Percentiles rank a stretch among this genome's conserved stretches.
These are phyloP conservation scores for Kodamaea nitidulidarum DNA, from an alignment of 805 yeast genomes.

Conservation along the genomic window DNA sequence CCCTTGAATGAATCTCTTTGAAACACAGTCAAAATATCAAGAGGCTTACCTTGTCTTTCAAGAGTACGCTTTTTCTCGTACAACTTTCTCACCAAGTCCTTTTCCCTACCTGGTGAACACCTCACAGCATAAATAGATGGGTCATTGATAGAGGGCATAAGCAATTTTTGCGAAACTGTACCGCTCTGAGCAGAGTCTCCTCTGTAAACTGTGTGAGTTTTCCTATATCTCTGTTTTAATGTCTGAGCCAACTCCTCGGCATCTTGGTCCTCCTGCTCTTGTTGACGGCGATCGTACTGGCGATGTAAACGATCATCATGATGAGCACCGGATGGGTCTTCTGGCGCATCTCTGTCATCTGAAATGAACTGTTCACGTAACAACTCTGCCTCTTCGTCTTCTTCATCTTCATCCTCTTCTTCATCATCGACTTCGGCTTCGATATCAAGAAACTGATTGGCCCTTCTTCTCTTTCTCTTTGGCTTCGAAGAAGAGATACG, in stretches of 20 bases:
- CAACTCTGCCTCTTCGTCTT: slow-evolving; percentile 83
- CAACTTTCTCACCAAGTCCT: slow-evolving; percentile 79
- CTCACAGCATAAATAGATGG: slow-evolving; percentile 95
- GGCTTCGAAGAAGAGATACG: slow-evolving; percentile 50
- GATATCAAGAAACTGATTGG: slow-evolving; percentile 91
- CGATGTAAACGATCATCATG: slow-evolving; percentile 80
- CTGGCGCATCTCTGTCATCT: slow-evolving; percentile 51
- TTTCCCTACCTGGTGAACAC: slow-evolving; percentile 90
- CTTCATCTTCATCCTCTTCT: slow-evolving; percentile 86
- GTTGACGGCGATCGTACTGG: slow-evolving; percentile 83
- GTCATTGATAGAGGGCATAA: slow-evolving; percentile 93
- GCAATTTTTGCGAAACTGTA: slow-evolving; percentile 82
- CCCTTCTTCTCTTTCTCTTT: slow-evolving; percentile 44
- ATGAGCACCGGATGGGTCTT: slow-evolving; percentile 2
- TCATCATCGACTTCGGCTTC: slow-evolving; percentile 99
- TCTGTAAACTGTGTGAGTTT: slow-evolving; percentile 75
- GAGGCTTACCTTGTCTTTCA: slow-evolving; percentile 69
- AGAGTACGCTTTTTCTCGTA: slow-evolving; percentile 79
- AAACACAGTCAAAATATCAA: slow-evolving; percentile 83
- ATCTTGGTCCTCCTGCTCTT: slow-evolving; percentile 85
- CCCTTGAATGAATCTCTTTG: slow-evolving; percentile 93
- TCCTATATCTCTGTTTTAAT: slow-evolving; percentile 87
- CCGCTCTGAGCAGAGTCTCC: slow-evolving; percentile 67
- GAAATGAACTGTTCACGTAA: slow-evolving; percentile 79
- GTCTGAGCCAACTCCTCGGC: slow-evolving; percentile 92